Base-by-base conservation (phyloP, 106 monocot genomes). In the Dioscorea dumetorum region DNA sequence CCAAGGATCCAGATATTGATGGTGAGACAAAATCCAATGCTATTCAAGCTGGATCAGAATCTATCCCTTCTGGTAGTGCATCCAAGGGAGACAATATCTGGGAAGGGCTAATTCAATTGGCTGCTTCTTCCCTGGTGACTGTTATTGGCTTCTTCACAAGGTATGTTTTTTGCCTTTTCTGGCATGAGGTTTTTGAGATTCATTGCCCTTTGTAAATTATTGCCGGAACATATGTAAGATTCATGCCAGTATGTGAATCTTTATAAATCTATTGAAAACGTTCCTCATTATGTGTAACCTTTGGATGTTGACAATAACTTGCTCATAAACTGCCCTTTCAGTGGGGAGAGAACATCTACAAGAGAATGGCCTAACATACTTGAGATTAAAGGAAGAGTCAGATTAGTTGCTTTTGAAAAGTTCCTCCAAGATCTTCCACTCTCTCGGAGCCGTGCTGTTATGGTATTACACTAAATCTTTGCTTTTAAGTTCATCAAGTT, bases 361-460 rank as follows among this genome's bases (percentile, higher is more conserved):
- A 79, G 73, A 71, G 99, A 87, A 62, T 99, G 99, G 99, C 83
- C 87, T 18, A 65, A 57, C 50, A 71, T 85, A 52, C 72, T 99
- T 79, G 99, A 99, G 81, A 90, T 99, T 22, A 99, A 99, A 50
- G 99, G 99, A 78, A 93, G 99, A 87, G 99, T 99, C 62, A 82
- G 85, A 50, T 22, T 90, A 63, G 90, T 87, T 65, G 87, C 93
- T 35, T 99, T 99, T 85, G 87, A 99, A 54, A 93, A 90, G 76
- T 99, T 99, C 63, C 81, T 99, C 12, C 82, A 87, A 67, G 85
- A 93, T 41, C 93, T 99, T 72, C 90, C 74, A 71, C 64, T 81
- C 9, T 99, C 99, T 67, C 74, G 90, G 64, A 93, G 82, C 73
- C 90, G 99, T 70, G 90, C 85, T 23, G 75, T 99, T 48, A 99